phyloP scores from a whole-genome alignment of 352 stramenopile genomes.

The Nothophytophthora sp. region DNA sequence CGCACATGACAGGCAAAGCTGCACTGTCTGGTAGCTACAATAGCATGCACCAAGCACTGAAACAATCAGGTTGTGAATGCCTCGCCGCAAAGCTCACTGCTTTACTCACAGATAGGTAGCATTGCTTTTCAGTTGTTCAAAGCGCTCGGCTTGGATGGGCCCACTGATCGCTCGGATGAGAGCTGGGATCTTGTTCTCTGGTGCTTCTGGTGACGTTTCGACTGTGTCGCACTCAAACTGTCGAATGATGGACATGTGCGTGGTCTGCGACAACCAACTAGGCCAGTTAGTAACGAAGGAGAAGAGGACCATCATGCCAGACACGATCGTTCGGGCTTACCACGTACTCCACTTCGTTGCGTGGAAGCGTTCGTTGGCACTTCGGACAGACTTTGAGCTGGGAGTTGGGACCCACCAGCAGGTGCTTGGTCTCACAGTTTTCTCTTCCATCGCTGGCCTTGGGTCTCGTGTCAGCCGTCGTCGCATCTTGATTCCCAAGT shows the following conservation, averaged over 20 bases:
- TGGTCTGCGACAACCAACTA: conserved; percentile 32
- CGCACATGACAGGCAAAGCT: conserved; percentile 41
- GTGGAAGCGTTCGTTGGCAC: conserved; percentile 36
- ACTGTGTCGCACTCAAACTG: conserved; percentile 26
- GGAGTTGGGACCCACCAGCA: conserved; percentile 23
- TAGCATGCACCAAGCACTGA: not conserved
- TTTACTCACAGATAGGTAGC: conserved; percentile 39
- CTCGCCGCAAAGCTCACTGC: not conserved
- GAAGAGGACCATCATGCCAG: too few relatives aligned
- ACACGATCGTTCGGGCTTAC: too few relatives aligned
- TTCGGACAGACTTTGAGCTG: conserved; percentile 46
- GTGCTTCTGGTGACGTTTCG: conserved; percentile 9
- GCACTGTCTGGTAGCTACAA: conserved; percentile 45
- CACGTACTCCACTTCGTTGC: conserved; percentile 46
- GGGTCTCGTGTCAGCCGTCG: not conserved
- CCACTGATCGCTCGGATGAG: conserved; percentile 35
- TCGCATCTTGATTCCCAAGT: conserved; percentile 21
- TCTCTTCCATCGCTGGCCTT: not conserved
- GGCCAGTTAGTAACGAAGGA: too few relatives aligned
- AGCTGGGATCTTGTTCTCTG: conserved; percentile 20
- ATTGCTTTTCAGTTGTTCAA: conserved; percentile 42
- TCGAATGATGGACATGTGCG: conserved; percentile 44
- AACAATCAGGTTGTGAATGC: not conserved
- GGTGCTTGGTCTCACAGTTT: conserved; percentile 3
- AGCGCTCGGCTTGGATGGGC: conserved; percentile 33